Evolutionary conservation across 2,329 filamentous ascomycete species (phyloP).

Genomic region (Cercospora sesami): DNA sequence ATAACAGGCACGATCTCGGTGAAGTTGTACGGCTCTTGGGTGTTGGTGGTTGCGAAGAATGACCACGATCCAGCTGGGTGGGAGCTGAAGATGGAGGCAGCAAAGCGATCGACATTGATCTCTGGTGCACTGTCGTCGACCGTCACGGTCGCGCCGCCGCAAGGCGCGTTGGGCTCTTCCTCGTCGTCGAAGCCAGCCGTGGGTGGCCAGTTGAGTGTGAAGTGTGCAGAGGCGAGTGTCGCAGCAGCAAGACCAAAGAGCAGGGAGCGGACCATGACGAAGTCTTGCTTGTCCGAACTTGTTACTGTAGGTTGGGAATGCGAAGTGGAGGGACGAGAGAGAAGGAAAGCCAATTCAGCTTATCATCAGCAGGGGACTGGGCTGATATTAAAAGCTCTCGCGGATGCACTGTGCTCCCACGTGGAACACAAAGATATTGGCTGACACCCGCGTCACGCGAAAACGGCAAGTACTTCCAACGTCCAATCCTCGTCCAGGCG

Average conservation of each 20-base stretch:
- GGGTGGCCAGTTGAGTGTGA: slow-evolving; percentile 44
- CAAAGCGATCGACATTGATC: slow-evolving; percentile 35
- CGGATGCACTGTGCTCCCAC: slow-evolving; percentile 4
- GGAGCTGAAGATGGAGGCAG: slow-evolving; percentile 31
- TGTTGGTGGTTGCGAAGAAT: slow-evolving; percentile 35
- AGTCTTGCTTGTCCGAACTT: neutral
- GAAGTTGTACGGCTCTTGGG: slow-evolving; percentile 35
- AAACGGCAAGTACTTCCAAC: neutral
- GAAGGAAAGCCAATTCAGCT: slow-evolving; percentile 6
- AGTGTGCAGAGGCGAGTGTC: slow-evolving; percentile 44
- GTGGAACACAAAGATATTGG: neutral
- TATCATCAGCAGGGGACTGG: neutral
- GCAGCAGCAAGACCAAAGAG: slow-evolving; percentile 33
- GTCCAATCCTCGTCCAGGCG: neutral
- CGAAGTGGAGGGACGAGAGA: slow-evolving; percentile 3
- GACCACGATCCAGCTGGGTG: slow-evolving; percentile 34
- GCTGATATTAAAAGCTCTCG: slow-evolving; percentile 1
- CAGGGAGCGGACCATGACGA: slow-evolving; percentile 30
- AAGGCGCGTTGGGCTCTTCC: slow-evolving; percentile 31
- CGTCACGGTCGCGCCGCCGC: slow-evolving; percentile 31
- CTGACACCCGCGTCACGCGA: neutral
- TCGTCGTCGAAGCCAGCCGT: slow-evolving; percentile 37
- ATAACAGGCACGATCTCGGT: slow-evolving; percentile 33
- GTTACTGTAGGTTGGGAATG: neutral
- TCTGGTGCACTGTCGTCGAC: slow-evolving; percentile 30